phyloP scores from a whole-genome alignment of 2,329 filamentous ascomycete species.

The Alternaria alternata region DNA sequence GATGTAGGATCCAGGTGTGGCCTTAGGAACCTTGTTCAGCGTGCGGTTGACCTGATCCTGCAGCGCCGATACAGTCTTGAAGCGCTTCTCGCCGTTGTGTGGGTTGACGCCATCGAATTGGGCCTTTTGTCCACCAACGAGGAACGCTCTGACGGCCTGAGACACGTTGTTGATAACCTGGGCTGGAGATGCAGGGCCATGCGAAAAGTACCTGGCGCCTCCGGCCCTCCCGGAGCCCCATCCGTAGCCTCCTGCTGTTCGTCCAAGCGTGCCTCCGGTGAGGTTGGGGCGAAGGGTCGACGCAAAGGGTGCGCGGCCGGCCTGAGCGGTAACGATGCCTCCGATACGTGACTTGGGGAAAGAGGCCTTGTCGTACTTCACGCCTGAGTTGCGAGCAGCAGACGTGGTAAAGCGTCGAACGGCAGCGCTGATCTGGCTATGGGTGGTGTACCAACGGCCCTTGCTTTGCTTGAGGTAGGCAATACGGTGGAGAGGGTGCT shows the following conservation, averaged over 20 bases:
- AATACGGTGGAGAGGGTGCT: constrained; percentile 68
- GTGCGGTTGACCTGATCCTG: constrained; percentile 77
- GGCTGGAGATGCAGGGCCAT: constrained; percentile 82
- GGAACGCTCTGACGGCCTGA: constrained; percentile 88
- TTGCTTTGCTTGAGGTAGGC: constrained; percentile 71
- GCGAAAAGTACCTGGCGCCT: constrained; percentile 87
- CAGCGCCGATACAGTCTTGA: constrained; percentile 76
- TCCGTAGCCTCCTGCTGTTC: constrained; percentile 89
- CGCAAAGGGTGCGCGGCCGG: constrained; percentile 83
- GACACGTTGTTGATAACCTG: constrained; percentile 97
- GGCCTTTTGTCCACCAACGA: constrained; percentile 87
- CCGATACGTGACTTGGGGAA: constrained; percentile 66
- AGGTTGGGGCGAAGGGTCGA: constrained; percentile 89
- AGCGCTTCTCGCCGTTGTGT: constrained; percentile 75
- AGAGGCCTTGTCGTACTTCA: constrained; percentile 60
- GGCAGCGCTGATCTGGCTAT: constrained; percentile 54
- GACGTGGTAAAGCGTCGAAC: constrained; percentile 63
- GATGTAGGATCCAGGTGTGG: constrained; percentile 78
- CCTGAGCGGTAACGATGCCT: constrained; percentile 67
- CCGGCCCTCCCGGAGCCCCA: constrained; percentile 74
- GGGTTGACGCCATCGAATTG: constrained; percentile 81
- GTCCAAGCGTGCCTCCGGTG: constrained; percentile 83
- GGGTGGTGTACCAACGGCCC: constrained; percentile 70
- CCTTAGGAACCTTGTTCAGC: constrained; percentile 66
- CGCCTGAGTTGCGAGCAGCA: constrained; percentile 47